phyloP scores from a whole-genome alignment of 2,329 filamentous ascomycete species.

The Fusarium sp. region DNA sequence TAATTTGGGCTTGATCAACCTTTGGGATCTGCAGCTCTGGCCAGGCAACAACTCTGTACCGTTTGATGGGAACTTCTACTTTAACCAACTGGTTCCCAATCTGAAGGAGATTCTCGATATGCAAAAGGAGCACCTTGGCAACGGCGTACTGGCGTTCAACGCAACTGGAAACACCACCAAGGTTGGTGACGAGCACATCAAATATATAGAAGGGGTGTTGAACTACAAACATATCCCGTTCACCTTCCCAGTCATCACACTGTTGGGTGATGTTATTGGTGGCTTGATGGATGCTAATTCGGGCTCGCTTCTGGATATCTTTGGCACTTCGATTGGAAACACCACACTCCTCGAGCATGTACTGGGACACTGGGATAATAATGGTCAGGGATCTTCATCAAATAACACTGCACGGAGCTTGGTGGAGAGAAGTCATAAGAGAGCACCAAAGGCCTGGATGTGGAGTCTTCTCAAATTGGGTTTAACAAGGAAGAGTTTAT shows the following conservation, averaged over 20 bases:
- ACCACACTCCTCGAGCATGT: slow-evolving; percentile 55
- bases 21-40: slow-evolving; percentile 56
- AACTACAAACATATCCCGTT: slow-evolving; percentile 54
- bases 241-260: slow-evolving; percentile 53
- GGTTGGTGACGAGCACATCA: slow-evolving; percentile 58
- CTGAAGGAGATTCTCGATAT: slow-evolving; percentile 54
- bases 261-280: slow-evolving; percentile 54
- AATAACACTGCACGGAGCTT: not conserved
- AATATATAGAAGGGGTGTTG: slow-evolving; percentile 59
- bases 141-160: slow-evolving; percentile 57
- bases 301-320: slow-evolving; percentile 49
- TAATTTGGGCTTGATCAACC: slow-evolving; percentile 54
- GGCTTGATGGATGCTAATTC: slow-evolving; percentile 51
- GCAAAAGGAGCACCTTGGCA: slow-evolving; percentile 53
- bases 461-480: slow-evolving; percentile 26
- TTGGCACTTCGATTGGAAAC: slow-evolving; percentile 56
- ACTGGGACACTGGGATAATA: slow-evolving; percentile 52
- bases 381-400: not conserved
- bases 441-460: slow-evolving; percentile 20
- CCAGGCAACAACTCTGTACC: slow-evolving; percentile 58
- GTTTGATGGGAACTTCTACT: slow-evolving; percentile 57
- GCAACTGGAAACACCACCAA: slow-evolving; percentile 57
- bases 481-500: slow-evolving; percentile 15
- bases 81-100: slow-evolving; percentile 58
- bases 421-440: not conserved